Base-by-base conservation (phyloP, 306 rosid genomes). In the Ziziphus jujuba region DNA sequence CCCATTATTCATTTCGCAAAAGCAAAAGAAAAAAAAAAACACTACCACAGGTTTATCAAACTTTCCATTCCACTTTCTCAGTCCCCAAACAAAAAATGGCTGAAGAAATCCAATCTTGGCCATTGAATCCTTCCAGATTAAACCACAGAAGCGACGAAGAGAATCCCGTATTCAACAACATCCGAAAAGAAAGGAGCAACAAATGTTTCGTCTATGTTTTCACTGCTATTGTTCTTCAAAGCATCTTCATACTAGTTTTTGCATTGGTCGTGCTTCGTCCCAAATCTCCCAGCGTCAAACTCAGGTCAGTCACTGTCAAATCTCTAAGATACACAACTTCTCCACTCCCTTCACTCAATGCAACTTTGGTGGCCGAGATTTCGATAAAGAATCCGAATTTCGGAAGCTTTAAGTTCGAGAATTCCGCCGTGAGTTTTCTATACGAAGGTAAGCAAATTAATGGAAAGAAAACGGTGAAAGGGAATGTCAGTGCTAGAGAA, bases 161-260 rank as follows among this genome's bases (percentile, higher is more conserved):
- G 21, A 48, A 60, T 1, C 63, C 77, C 16, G 65, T 80, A 19
- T 61, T 75, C 72, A 77, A 54, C 56, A 52, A 73, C 40, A 73
- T 56, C 10, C 69, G 61, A 14, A 16, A 73, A 14, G 82, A 89
- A 48, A 48, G 84, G 34, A 82, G 67, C 75, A 79, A 72, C 80
- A 89, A 82, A 72, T 81, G 92, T 58, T 87, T 89, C 62, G 78
- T 92, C 6, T 82, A 65, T 62, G 0, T 81, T 31, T 83, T 92
- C 15, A 38, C 87, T 0, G 19, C 19, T 1, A 63, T 89, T 40
- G 95, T 89, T 35, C 0, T 81, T 31, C 74, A 43, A 8, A 24
- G 72, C 59, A 66, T 82, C 17, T 6, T 75, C 65, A 0, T 86
- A 1, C 38, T 92, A 19, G 50, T 81, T 51, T 77, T 82, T 10